Evolutionary conservation across 2,329 filamentous ascomycete species (phyloP), one percentile per base, ranked within the genome.

Genomic region (Calonectria henricotiae): DNA sequence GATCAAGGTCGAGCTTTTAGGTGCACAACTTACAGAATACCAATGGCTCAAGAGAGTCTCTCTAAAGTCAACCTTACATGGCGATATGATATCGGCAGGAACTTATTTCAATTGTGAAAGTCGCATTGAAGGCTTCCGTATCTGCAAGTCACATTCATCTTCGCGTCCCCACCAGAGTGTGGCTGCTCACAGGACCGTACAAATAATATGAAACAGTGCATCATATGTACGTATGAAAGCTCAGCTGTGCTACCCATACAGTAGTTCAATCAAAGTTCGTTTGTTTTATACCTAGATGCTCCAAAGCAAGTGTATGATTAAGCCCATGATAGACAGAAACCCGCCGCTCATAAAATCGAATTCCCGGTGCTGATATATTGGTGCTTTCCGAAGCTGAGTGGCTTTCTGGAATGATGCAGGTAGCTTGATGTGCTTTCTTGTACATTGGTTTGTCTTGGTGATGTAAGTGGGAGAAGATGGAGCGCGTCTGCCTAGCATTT

Each of bases 401-500:
- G 35, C 35, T 37, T 37, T 37, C 12, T 37, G 8, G 43, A 12
- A 13, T 8, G 8, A 25, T 58, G 32, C 5, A 58, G 35, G 51
- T 58, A 58, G 23, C 51, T 25, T 39, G 11, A 39, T 12, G 51
- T 58, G 51, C 32, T 37, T 39, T 20, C 13, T 27, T 58, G 51
- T 58, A 58, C 51, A 25, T 58, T 20, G n/a, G 17, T 30, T n/a
- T 12, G 32, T n/a, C 17, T 54, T 20, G 32, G 32, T 13, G 30
- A 35, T 54, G 49, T 15, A 23, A 27, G 30, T 23, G 35, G 35
- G n/a, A 32, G 51, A 39, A 25, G 35, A 58, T 39, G 20, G 51
- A 15, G 20, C 51, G 51, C 20, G 51, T 39, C 51, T 58, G 51
- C 51, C 51, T 58, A 58, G 20, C 35, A 58, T 25, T 7, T 39